A percentile compares a stretch with the other conserved stretches of the same genome.
Evolutionary conservation across 768 basidiomycete genomes (phyloP).

Genomic region (Tricholoma furcatifolium): DNA sequence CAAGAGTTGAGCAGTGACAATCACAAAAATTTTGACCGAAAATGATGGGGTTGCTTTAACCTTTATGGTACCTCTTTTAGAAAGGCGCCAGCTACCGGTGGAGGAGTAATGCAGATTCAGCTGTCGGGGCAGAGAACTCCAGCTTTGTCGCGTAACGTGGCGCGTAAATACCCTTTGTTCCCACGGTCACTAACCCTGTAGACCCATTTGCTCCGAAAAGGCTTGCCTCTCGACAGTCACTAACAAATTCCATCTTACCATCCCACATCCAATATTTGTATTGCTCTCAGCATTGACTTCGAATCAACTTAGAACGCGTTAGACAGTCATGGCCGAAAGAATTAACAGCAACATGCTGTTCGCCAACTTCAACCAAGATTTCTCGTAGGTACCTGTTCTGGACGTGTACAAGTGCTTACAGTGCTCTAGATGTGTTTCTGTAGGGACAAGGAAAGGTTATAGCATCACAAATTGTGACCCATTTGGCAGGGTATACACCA

Average conservation of each 20-base stretch:
- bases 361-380: constrained; percentile 98
- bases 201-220: not conserved
- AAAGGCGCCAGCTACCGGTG: too few relatives aligned
- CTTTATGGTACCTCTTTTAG: too few relatives aligned
- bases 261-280: not conserved
- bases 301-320: not conserved
- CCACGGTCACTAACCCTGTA: constrained; percentile 7
- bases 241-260: not conserved
- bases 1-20: too few relatives aligned
- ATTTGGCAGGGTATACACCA: constrained; percentile 92
- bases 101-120: too few relatives aligned
- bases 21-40: too few relatives aligned
- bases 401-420: not conserved
- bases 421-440: constrained; percentile 73
- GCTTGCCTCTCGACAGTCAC: not conserved
- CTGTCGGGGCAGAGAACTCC: too few relatives aligned
- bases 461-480: constrained; percentile 98
- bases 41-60: too few relatives aligned
- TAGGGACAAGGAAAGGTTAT: constrained; percentile 94
- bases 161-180: not conserved
- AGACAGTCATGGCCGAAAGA: constrained; percentile 36
- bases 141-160: too few relatives aligned
- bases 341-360: constrained; percentile 62
- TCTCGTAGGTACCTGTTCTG: constrained; percentile 58
- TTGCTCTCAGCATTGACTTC: not conserved